Evolutionary conservation across 1,284 basidiomycete species (phyloP), one percentile per base, ranked within the genome.

Genomic region (Calocybe gambosa): DNA sequence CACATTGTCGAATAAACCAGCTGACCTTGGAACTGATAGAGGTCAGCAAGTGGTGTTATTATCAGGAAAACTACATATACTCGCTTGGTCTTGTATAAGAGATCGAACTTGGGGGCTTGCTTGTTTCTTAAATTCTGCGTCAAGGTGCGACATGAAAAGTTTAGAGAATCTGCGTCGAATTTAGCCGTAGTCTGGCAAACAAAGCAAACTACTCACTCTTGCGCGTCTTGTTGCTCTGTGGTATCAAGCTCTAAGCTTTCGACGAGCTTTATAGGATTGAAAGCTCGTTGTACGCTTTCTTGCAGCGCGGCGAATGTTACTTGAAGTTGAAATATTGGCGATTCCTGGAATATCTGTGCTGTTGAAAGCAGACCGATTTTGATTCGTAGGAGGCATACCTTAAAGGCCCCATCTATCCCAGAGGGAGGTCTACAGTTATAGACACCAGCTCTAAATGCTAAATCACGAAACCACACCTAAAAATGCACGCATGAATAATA

Each of bases 221-320:
- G 89, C 25, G 93, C 93, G 69, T 96, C 93, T 66, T 96, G 93
- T 59, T 96, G 93, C 59, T 93, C 86, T 0, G 81, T 75, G 8
- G 83, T 82, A 31, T 84, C 77, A 33, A 96, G 68, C 49, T 82
- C 77, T 43, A 96, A 67, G 53, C 89, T 87, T 58, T 93, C 85
- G 8, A 93, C 85, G 20, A 96, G 74, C 50, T 82, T 85, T 7
- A 73, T 69, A 0, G 93, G 93, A 62, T 95, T 91, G 59, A 86
- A 92, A 0, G 85, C 80, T 36, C 65, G 75, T 54, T 80, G 72
- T 2, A 70, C 70, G 45, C 86, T 79, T 49, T 80, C 71, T 60
- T 95, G 88, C 46, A 96, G 74, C 3, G 85, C 88, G 2, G 89
- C 83, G 61, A 96, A 88, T 1, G 80, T 86, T 5, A 77, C 77